phyloP scores from a whole-genome alignment of 495 filamentous ascomycete species.

The Niebla homalea region DNA sequence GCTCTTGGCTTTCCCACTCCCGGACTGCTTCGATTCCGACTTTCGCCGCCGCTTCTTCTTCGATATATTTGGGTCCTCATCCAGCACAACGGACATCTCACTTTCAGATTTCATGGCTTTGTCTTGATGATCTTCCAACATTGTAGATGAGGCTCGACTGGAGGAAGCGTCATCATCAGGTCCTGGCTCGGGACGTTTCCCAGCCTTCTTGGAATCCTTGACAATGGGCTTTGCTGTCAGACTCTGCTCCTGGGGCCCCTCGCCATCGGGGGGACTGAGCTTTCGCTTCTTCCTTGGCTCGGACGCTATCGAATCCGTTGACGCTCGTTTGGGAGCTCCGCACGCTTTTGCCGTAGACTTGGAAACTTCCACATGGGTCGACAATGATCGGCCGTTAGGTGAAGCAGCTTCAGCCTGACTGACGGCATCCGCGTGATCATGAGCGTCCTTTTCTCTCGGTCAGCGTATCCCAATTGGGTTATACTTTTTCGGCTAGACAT shows the following conservation, averaged over 20 bases:
- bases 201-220: neutral
- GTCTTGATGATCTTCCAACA: conserved; percentile 15
- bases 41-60: conserved; percentile 29
- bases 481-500: conserved; percentile 20
- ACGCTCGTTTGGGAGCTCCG: neutral
- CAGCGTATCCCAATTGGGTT: neutral
- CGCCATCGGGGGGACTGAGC: neutral
- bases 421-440: neutral
- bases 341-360: neutral
- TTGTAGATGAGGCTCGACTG: conserved; percentile 1
- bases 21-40: conserved; percentile 17
- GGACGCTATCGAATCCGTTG: neutral
- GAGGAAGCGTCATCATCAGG: neutral
- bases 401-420: neutral
- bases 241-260: neutral
- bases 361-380: neutral
- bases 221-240: neutral
- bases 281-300: conserved; percentile 5
- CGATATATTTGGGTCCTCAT: conserved; percentile 49
- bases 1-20: conserved; percentile 13
- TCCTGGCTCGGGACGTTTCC: neutral
- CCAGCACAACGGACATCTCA: conserved; percentile 65
- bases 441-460: conserved; percentile 6
- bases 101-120: conserved; percentile 51
- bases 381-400: neutral